These are phyloP conservation scores for Ilyonectria mors-panacis DNA, from an alignment of 2,329 filamentous ascomycete genomes.

Conservation along the genomic window DNA sequence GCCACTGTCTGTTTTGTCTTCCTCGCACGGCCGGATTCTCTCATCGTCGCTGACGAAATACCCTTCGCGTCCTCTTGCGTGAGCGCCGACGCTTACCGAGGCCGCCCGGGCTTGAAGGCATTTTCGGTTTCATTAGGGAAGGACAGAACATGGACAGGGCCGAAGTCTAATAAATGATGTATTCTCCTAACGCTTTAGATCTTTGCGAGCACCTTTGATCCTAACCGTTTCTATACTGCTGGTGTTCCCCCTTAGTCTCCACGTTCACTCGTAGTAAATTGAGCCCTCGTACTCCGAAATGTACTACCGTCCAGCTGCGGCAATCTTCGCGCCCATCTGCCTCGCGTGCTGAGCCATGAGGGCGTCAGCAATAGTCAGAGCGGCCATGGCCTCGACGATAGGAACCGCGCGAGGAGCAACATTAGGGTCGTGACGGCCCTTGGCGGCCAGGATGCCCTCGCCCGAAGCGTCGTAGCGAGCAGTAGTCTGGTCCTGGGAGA, in stretches of 20 bases:
- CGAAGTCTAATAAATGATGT: slow-evolving; percentile 42
- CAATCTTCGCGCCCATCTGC: slow-evolving; percentile 40
- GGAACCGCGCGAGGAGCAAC: slow-evolving; percentile 90
- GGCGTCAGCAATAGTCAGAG: slow-evolving; percentile 88
- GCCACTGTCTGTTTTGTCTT: slow-evolving; percentile 33
- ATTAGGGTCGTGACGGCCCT: slow-evolving; percentile 93
- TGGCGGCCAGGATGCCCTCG: slow-evolving; percentile 87
- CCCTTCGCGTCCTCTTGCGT: slow-evolving; percentile 35
- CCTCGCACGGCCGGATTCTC: slow-evolving; percentile 31
- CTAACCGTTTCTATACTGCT: slow-evolving; percentile 41
- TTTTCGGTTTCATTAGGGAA: slow-evolving; percentile 41
- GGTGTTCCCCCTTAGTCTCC: slow-evolving; percentile 38
- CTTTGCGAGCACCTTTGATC: slow-evolving; percentile 38
- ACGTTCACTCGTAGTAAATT: slow-evolving; percentile 37
- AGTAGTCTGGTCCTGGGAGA: slow-evolving; percentile 88
- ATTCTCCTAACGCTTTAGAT: slow-evolving; percentile 41
- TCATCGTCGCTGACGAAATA: slow-evolving; percentile 34
- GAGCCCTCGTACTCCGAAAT: slow-evolving; percentile 38
- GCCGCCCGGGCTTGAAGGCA: slow-evolving; percentile 34
- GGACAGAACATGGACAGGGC: slow-evolving; percentile 42
- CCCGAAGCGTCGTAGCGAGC: slow-evolving; percentile 79
- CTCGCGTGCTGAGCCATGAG: slow-evolving; percentile 76
- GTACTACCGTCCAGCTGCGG: slow-evolving; percentile 40
- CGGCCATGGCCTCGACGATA: slow-evolving; percentile 92
- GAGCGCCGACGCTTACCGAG: slow-evolving; percentile 34